phyloP scores from a whole-genome alignment of 2,329 filamentous ascomycete species.

The Dactylonectria macrodidyma region DNA sequence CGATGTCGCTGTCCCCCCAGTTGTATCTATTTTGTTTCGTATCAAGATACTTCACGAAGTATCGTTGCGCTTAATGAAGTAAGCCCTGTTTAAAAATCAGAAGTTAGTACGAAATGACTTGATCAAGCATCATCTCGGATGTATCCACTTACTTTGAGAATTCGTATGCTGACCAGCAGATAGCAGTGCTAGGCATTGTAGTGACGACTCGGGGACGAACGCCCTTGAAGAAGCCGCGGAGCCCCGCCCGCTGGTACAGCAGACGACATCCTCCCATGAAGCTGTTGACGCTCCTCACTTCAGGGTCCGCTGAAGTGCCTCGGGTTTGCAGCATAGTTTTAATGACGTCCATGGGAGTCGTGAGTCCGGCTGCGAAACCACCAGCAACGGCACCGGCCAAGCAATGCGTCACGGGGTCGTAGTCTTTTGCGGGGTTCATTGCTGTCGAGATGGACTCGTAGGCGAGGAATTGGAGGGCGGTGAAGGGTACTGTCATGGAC shows the following conservation, averaged over 20 bases:
- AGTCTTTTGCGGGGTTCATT: conserved; percentile 88
- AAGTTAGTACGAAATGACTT: conserved; percentile 14
- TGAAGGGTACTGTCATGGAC: conserved; percentile 99
- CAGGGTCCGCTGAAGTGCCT: conserved; percentile 84
- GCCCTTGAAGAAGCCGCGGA: conserved; percentile 92
- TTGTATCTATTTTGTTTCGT: conserved; percentile 21
- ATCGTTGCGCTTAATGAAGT: conserved; percentile 72
- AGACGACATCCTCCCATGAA: conserved; percentile 84
- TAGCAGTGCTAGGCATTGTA: conserved; percentile 99
- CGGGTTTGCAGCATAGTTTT: conserved; percentile 97
- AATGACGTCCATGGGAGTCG: conserved; percentile 97
- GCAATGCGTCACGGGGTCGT: conserved; percentile 96
- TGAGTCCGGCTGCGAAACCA: conserved; percentile 92
- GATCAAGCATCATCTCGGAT: not conserved
- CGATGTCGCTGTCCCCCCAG: conserved; percentile 18
- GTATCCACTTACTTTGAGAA: conserved; percentile 73
- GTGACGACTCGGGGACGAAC: conserved; percentile 92
- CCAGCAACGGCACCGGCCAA: conserved; percentile 92
- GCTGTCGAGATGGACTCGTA: conserved; percentile 97
- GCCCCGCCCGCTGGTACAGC: conserved; percentile 86
- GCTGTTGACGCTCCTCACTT: conserved; percentile 88
- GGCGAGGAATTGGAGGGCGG: conserved; percentile 95
- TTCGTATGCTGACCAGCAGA: conserved; percentile 91
- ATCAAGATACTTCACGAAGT: conserved; percentile 47
- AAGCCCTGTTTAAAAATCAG: conserved; percentile 60